Percentiles rank a stretch among this genome's conserved stretches.
Conservation (phyloP, 139 green algal genomes). For the Coelastrella sp. region DNA sequence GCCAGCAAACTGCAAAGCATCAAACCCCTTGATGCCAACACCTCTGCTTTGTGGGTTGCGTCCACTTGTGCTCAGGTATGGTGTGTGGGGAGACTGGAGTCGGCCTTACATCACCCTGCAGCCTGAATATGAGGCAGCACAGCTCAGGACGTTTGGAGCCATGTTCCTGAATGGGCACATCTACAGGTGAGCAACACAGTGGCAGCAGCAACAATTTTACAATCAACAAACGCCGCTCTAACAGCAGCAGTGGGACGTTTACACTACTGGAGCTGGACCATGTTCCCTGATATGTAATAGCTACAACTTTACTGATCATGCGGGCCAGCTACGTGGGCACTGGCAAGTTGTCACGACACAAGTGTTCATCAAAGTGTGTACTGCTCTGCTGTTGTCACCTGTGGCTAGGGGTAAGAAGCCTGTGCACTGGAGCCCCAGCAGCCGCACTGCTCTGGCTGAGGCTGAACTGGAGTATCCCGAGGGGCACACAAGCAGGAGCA, state of each 20-base stretch:
- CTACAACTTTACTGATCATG: too few relatives aligned
- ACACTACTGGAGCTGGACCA: too few relatives aligned
- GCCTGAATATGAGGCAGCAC: slow-evolving; percentile 90
- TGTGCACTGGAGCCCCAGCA: slow-evolving; percentile 97
- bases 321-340: too few relatives aligned
- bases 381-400: too few relatives aligned
- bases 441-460: slow-evolving; percentile 95
- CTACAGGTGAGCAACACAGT: slow-evolving; percentile 70
- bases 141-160: slow-evolving; percentile 94
- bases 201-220: not conserved
- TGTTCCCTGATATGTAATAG: too few relatives aligned
- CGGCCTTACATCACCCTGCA: slow-evolving; percentile 96
- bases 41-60: too few relatives aligned
- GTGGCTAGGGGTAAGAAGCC: slow-evolving; percentile 86
- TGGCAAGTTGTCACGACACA: too few relatives aligned
- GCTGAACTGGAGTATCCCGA: slow-evolving; percentile 99
- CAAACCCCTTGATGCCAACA: too few relatives aligned
- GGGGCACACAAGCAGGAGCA: slow-evolving; percentile 84
- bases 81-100: slow-evolving; percentile 95
- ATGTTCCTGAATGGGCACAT: slow-evolving; percentile 99
- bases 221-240: not conserved
- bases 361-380: too few relatives aligned
- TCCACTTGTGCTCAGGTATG: slow-evolving; percentile 73
- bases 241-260: too few relatives aligned
- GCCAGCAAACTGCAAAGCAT: too few relatives aligned